These are phyloP conservation scores for Rhizopogon vinicolor DNA, from an alignment of 768 basidiomycete species.

Conservation along the genomic window DNA sequence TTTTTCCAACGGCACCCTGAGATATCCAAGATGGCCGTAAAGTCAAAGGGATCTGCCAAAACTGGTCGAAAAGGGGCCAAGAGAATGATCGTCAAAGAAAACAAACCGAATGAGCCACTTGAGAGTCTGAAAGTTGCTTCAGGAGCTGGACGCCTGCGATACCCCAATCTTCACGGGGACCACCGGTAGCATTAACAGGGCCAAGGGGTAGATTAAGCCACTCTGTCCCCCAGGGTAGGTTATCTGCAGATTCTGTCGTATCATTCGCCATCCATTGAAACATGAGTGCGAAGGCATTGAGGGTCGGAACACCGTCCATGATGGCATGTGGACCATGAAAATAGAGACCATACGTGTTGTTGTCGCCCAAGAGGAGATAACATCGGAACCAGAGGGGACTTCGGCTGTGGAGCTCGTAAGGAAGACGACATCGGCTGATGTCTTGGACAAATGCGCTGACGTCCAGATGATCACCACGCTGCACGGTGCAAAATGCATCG, in stretches of 20 bases:
- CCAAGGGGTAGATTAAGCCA: slow-evolving; percentile 23
- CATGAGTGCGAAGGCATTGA: slow-evolving; percentile 17
- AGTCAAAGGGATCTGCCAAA: background rate
- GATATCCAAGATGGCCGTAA: slow-evolving; percentile 5
- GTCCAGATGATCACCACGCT: slow-evolving; percentile 12
- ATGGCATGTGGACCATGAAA: slow-evolving; percentile 18
- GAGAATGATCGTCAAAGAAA: background rate
- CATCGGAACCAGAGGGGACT: slow-evolving; percentile 5
- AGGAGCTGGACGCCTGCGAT: slow-evolving; percentile 10
- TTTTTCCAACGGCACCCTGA: slow-evolving; percentile 5
- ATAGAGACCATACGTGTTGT: slow-evolving; percentile 16
- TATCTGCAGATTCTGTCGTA: background rate
- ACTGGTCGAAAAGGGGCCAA: background rate
- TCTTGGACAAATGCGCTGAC: slow-evolving; percentile 11
- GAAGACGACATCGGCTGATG: slow-evolving; percentile 9
- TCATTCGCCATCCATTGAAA: slow-evolving; percentile 11
- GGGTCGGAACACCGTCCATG: slow-evolving; percentile 17
- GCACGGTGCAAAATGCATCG: slow-evolving; percentile 12
- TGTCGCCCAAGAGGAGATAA: slow-evolving; percentile 9
- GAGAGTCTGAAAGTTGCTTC: slow-evolving; percentile 6
- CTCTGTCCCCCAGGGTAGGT: slow-evolving; percentile 11
- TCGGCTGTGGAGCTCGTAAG: slow-evolving; percentile 8
- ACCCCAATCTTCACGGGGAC: slow-evolving; percentile 14
- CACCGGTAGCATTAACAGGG: slow-evolving; percentile 20
- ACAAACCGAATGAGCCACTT: slow-evolving; percentile 7